A percentile compares a stretch with the other conserved stretches of the same genome.
phyloP scores from a whole-genome alignment of 441 rosid genomes.

The Populus hybrid region DNA sequence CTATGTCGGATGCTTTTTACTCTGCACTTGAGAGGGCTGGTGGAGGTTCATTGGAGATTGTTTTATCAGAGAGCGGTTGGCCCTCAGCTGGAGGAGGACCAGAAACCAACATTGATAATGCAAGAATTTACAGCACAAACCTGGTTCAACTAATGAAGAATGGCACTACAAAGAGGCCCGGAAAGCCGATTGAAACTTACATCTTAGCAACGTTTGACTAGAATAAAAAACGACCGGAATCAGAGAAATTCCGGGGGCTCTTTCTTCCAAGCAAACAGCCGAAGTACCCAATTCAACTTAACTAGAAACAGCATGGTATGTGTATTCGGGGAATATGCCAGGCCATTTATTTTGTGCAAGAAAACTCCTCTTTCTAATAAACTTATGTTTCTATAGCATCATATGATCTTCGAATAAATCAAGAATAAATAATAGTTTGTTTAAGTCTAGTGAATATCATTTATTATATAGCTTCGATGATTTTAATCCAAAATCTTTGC shows the following conservation, averaged over 20 bases:
- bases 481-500: no score
- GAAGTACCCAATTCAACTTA: slow-evolving; percentile 34
- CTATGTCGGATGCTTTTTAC: slow-evolving; percentile 36
- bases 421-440: neutral
- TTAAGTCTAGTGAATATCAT: neutral
- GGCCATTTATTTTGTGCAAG: neutral
- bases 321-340: neutral
- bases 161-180: slow-evolving; percentile 46
- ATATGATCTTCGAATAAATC: neutral
- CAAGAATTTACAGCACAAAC: slow-evolving; percentile 41
- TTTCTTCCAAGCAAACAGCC: slow-evolving; percentile 30
- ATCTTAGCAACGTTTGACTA: slow-evolving; percentile 52
- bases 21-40: slow-evolving; percentile 43
- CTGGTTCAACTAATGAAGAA: slow-evolving; percentile 41
- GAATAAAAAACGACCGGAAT: slow-evolving; percentile 28
- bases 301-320: slow-evolving; percentile 4
- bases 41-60: slow-evolving; percentile 37
- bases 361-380: neutral
- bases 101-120: slow-evolving; percentile 27
- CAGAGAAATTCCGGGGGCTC: slow-evolving; percentile 32
- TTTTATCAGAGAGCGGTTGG: slow-evolving; percentile 57
- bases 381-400: neutral
- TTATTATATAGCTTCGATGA: neutral
- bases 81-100: slow-evolving; percentile 37
- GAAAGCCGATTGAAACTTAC: slow-evolving; percentile 47